A percentile compares a stretch with the other conserved stretches of the same genome.
Evolutionary conservation across 208 protist genomes (phyloP).

Genomic region (Leishmania mexicana): DNA sequence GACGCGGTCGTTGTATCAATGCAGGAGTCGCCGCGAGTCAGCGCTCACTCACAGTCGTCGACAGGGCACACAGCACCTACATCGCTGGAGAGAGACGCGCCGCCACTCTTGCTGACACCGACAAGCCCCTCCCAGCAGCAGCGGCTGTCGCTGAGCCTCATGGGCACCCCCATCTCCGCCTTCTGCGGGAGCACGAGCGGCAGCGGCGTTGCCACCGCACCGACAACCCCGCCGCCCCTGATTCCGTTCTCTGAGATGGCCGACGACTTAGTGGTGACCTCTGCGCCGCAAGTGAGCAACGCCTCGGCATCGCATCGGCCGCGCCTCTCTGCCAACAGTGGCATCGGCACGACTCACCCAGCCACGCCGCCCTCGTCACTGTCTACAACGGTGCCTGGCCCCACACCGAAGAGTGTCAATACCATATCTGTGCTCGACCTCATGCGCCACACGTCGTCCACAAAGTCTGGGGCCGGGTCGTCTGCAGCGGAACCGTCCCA

Average conservation of each 20-base stretch:
- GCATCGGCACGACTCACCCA: neutral
- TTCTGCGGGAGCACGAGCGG: neutral
- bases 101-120: conserved; percentile 15
- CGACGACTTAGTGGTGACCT: neutral
- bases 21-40: neutral
- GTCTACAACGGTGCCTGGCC: neutral
- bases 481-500: neutral
- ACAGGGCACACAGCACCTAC: neutral
- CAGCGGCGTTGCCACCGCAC: neutral
- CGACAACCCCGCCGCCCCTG: neutral
- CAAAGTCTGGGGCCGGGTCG: neutral
- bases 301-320: neutral
- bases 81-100: neutral
- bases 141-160: conserved; percentile 1
- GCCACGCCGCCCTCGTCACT: neutral
- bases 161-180: conserved; percentile 8
- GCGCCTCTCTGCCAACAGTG: conserved; percentile 3
- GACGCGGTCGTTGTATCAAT: neutral
- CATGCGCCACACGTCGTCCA: conserved; percentile 12
- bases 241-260: conserved; percentile 25
- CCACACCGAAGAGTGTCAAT: neutral
- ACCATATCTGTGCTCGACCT: conserved; percentile 32
- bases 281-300: neutral
- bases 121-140: conserved; percentile 9
- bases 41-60: neutral